These are phyloP conservation scores for Mycosphaerella sp. DNA, from an alignment of 2,329 filamentous ascomycete genomes.

Conservation along the genomic window DNA sequence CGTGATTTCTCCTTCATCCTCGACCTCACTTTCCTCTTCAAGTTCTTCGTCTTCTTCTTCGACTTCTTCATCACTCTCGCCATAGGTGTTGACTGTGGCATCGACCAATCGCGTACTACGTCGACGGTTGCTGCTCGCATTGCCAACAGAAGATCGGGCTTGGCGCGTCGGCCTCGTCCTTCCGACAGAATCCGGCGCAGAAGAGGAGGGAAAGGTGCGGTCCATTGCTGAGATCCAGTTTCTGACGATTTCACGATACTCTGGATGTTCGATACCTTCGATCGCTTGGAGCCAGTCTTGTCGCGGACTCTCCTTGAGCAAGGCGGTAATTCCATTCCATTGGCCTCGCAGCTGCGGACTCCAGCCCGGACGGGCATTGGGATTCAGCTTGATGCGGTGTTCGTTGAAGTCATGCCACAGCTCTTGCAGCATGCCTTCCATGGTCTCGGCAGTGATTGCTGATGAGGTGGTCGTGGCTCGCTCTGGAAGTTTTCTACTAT, in stretches of 20 bases:
- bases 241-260: slow-evolving; percentile 12
- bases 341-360: slow-evolving; percentile 16
- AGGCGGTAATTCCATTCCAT: slow-evolving; percentile 14
- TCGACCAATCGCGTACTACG: slow-evolving; percentile 20
- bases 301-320: slow-evolving; percentile 17
- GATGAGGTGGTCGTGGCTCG: slow-evolving; percentile 9
- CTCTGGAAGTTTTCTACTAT: slow-evolving; percentile 12
- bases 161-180: slow-evolving; percentile 11
- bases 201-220: slow-evolving; percentile 9
- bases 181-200: neutral
- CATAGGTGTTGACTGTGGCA: slow-evolving; percentile 11
- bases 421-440: slow-evolving; percentile 14
- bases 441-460: slow-evolving; percentile 8
- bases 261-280: slow-evolving; percentile 8
- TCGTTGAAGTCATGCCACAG: slow-evolving; percentile 15
- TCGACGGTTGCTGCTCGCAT: slow-evolving; percentile 16
- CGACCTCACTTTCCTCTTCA: slow-evolving; percentile 9
- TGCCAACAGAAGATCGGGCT: slow-evolving; percentile 12
- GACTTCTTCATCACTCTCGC: slow-evolving; percentile 15
- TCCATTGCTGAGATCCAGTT: slow-evolving; percentile 19
- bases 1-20: slow-evolving; percentile 4
- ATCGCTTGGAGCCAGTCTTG: slow-evolving; percentile 9
- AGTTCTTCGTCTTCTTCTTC: slow-evolving; percentile 11
- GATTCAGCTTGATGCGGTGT: slow-evolving; percentile 15
- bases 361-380: slow-evolving; percentile 17